Evolutionary conservation across 2,329 filamentous ascomycete species (phyloP), one percentile per base, ranked within the genome.

Genomic region (Clarireedia sp.): DNA sequence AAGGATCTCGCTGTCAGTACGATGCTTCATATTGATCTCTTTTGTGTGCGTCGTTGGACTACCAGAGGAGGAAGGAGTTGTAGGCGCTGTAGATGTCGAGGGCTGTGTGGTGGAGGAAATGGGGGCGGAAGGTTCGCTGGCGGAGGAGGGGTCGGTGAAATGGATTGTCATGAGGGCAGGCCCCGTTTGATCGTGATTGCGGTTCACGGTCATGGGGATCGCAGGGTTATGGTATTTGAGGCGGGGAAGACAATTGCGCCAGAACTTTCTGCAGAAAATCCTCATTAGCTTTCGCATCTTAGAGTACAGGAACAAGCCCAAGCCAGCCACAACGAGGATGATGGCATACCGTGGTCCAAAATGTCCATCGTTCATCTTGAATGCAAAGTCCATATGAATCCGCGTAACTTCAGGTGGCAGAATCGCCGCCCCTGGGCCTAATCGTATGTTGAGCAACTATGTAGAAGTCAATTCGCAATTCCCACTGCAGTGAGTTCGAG

Each of bases 201-300:
- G 86, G 70, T 86, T 85, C 65, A 96, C 82, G 57, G 88, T 84
- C 80, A 97, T 95, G 44, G 86, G 82, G 46, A 96, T 72, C 12
- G 83, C 74, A 0, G 94, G 94, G 71, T 99, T 99, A 78, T 95
- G 87, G 75, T 85, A 99, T 78, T 99, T 96, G 63, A 99, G 78
- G 56, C 89, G 83, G 21, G 89, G 89, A 48, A 97, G 83, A 69
- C 84, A 86, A 58, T 85, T 77, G 61, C 81, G 83, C 89, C 90
- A 96, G 79, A 99, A 96, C 75, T 89, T 89, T 67, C 91, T 95
- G 19, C 8, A 17, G 21, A 16, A 10, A 7, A n/a, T 3, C 4
- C 8, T 16, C 19, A 17, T 38, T 33, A 49, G 46, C 12, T 19
- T 19, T 12, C 21, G 12, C 26, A 36, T n/a, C 19, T 60, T 37